Conservation (phyloP, 805 yeast genomes). For the Candida yuanshanica region DNA sequence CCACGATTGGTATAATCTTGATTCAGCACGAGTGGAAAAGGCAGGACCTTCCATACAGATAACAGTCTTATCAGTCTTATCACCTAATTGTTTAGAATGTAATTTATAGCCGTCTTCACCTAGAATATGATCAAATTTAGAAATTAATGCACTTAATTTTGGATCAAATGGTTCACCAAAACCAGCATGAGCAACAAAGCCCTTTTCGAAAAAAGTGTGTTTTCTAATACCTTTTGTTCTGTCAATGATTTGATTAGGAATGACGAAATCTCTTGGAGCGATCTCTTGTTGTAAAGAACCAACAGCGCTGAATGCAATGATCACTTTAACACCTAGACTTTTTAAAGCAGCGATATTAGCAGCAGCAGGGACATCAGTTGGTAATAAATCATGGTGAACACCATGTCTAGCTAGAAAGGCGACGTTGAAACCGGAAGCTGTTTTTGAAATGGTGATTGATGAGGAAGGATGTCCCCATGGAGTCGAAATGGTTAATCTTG, state of each 20-base stretch:
- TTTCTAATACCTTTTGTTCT: constrained; percentile 94
- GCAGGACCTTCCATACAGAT: constrained; percentile 99
- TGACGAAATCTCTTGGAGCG: constrained; percentile 92
- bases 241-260: constrained; percentile 94
- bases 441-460: constrained; percentile 85
- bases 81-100: constrained; percentile 62
- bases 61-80: constrained; percentile 65
- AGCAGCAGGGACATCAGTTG: constrained; percentile 85
- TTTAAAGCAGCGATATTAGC: constrained; percentile 97
- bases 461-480: constrained; percentile 99
- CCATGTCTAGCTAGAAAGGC: constrained; percentile 98
- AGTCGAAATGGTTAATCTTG: constrained; percentile 72
- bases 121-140: constrained; percentile 52
- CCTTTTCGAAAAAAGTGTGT: constrained; percentile 77
- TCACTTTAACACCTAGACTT: constrained; percentile 76
- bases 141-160: constrained; percentile 59
- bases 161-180: constrained; percentile 96
- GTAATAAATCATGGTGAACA: constrained; percentile 78
- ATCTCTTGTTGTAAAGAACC: constrained; percentile 90
- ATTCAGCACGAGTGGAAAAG: constrained; percentile 94
- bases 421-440: constrained; percentile 70
- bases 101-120: constrained; percentile 42
- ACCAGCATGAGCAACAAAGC: constrained; percentile 95
- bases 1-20: constrained; percentile 75
- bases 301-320: constrained; percentile 91